Base-by-base conservation (phyloP, 805 yeast genomes). In the Saitoella complicata region DNA sequence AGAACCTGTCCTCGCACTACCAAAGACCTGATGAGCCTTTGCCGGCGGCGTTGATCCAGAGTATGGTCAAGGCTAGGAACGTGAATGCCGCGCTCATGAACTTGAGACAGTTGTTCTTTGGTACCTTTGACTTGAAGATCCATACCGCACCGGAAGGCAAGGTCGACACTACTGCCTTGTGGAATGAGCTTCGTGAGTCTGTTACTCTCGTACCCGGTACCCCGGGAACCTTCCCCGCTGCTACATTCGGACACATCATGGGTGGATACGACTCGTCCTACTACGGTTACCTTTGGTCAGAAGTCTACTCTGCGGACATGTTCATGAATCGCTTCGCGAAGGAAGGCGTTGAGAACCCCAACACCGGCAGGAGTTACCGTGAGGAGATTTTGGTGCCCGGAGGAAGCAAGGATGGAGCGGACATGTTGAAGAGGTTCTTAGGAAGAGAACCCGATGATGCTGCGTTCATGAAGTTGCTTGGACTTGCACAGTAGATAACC, bases 241-340 rank as follows among this genome's bases (percentile, higher is more conserved):
- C 78, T 32, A 76, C 85, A 0, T 83, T 83, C 58, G 64, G 83
- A 1, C 95, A 84, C 57, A 73, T 82, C 58, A 73, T 78, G 67
- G 85, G 85, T 36, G 88, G 93, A 11, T 84, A 84, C 59, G 88
- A 82, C 45, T 76, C 87, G 7, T 86, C 87, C 3, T 84, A 84
- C 62, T 84, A 84, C 54, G 94, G 94, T 1, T 84, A 84, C 59
- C 62, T 83, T 64, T 84, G 85, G 78, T 80, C 93, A 2, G 78
- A 77, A 55, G 94, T 82, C 10, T 84, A 78, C 66, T 91, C 94
- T 1, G 73, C 83, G 5, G 94, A 84, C 59, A 80, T 84, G 57
- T 84, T 72, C 64, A 76, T 80, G 59, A 63, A 82, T 4, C 71
- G 73, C 55, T 84, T 84, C 68, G 72, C 73, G 46, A 54, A 63